Percentiles rank a stretch among this genome's conserved stretches.
Evolutionary conservation across 371 early-diverging fungal species (phyloP).

Genomic region (Paraphysoderma sedebokerense): DNA sequence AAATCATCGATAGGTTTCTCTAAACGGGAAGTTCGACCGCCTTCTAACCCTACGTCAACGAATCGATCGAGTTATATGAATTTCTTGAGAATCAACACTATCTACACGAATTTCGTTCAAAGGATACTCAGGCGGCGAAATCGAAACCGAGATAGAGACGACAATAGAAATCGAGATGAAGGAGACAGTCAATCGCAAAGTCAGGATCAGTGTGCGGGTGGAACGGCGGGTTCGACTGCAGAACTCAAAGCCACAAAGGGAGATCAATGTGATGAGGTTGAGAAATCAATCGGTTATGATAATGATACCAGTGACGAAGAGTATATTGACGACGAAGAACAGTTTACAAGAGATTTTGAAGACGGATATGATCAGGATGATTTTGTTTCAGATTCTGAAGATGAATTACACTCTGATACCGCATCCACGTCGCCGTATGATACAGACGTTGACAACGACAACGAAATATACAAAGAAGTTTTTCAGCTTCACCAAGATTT

Average conservation of each 20-base stretch:
- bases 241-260: slow-evolving; percentile 10
- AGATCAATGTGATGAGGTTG: slow-evolving; percentile 9
- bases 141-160: no score
- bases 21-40: no score
- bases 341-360: neutral
- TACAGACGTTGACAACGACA: neutral
- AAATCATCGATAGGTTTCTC: no score
- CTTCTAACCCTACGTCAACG: no score
- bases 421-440: neutral
- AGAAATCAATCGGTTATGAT: slow-evolving; percentile 9
- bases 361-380: neutral
- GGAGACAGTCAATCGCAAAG: neutral
- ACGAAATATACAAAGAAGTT: neutral
- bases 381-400: slow-evolving; percentile 1
- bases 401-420: neutral
- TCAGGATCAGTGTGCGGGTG: neutral
- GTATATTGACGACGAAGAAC: neutral
- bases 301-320: slow-evolving; percentile 8
- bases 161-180: neutral
- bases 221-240: neutral
- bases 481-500: neutral
- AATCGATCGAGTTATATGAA: no score
- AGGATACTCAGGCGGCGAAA: no score
- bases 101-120: no score
- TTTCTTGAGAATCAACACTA: no score